Percentiles rank a stretch among this genome's conserved stretches.
Evolutionary conservation across 2,329 filamentous ascomycete genomes (phyloP).

Genomic region (Aspergillus amoenus): DNA sequence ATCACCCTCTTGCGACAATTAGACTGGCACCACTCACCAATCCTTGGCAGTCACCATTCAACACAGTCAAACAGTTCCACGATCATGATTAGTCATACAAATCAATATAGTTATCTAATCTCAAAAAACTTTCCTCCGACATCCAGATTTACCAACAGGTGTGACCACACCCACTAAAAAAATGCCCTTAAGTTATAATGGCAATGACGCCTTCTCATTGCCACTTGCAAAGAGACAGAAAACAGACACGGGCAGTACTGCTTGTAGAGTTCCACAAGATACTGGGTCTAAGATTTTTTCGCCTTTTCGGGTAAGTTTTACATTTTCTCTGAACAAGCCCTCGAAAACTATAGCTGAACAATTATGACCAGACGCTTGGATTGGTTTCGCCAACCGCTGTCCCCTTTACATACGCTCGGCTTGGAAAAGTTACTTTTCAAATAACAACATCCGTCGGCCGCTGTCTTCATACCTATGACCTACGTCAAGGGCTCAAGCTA

Average conservation of each 20-base stretch:
- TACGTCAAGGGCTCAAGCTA: slow-evolving; percentile 84
- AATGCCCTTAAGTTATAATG: slow-evolving; percentile 50
- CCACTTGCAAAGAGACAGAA: slow-evolving; percentile 78
- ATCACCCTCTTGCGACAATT: too few relatives aligned
- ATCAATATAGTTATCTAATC: background rate
- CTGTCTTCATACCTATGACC: slow-evolving; percentile 91
- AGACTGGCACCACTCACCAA: too few relatives aligned
- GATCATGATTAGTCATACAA: background rate
- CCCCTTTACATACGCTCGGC: slow-evolving; percentile 82
- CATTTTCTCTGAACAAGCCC: background rate
- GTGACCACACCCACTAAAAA: background rate
- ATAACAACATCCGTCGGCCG: slow-evolving; percentile 92
- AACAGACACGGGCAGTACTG: slow-evolving; percentile 44
- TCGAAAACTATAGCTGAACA: background rate
- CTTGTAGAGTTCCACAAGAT: slow-evolving; percentile 41
- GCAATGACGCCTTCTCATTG: slow-evolving; percentile 54
- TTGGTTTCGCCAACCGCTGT: slow-evolving; percentile 87
- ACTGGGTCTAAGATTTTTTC: slow-evolving; percentile 81
- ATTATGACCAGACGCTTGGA: slow-evolving; percentile 70
- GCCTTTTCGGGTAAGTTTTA: slow-evolving; percentile 71
- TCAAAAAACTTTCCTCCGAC: background rate
- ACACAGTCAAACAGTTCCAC: background rate
- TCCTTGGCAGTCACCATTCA: background rate
- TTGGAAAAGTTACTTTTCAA: slow-evolving; percentile 94
- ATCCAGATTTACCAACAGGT: background rate